Percentiles rank a stretch among this genome's conserved stretches.
These are phyloP conservation scores for Ceratobasidium sp. DNA, from an alignment of 1,284 basidiomycete genomes.

Conservation along the genomic window DNA sequence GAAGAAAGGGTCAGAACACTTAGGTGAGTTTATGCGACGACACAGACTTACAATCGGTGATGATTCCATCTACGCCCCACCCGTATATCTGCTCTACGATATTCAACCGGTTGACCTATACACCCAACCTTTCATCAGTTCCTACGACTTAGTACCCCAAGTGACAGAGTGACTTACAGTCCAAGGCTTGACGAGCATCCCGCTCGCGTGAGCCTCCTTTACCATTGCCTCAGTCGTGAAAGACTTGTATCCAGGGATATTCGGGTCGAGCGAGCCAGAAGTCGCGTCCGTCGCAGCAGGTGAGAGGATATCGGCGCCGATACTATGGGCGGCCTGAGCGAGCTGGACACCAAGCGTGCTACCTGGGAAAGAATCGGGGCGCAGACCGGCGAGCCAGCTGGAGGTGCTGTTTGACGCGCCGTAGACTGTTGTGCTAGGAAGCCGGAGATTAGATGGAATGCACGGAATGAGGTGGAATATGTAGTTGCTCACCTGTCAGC, in stretches of 20 bases:
- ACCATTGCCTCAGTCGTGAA: slow-evolving; percentile 80
- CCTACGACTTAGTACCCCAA: background rate
- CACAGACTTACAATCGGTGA: slow-evolving; percentile 69
- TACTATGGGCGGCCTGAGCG: slow-evolving; percentile 75
- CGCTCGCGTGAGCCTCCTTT: slow-evolving; percentile 71
- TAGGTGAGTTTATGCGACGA: background rate
- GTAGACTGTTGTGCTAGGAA: slow-evolving; percentile 19
- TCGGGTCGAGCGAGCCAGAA: slow-evolving; percentile 63
- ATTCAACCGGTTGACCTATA: slow-evolving; percentile 71
- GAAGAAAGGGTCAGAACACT: slow-evolving; percentile 3
- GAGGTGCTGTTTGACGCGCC: slow-evolving; percentile 54
- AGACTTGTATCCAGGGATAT: slow-evolving; percentile 63
- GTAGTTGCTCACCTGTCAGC: slow-evolving; percentile 67
- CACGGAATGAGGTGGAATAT: background rate
- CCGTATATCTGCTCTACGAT: slow-evolving; percentile 70
- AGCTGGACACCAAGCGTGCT: slow-evolving; percentile 67
- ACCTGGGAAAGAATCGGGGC: slow-evolving; percentile 70
- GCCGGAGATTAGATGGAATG: too few species aligned
- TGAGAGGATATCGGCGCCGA: slow-evolving; percentile 77
- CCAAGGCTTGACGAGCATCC: slow-evolving; percentile 76
- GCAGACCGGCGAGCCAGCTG: slow-evolving; percentile 74
- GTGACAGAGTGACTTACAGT: slow-evolving; percentile 66
- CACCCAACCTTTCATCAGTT: background rate
- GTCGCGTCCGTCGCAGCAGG: slow-evolving; percentile 65
- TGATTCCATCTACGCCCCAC: slow-evolving; percentile 78